These are phyloP conservation scores for Fusarium penzigii DNA, from an alignment of 2,329 filamentous ascomycete genomes.

Conservation along the genomic window DNA sequence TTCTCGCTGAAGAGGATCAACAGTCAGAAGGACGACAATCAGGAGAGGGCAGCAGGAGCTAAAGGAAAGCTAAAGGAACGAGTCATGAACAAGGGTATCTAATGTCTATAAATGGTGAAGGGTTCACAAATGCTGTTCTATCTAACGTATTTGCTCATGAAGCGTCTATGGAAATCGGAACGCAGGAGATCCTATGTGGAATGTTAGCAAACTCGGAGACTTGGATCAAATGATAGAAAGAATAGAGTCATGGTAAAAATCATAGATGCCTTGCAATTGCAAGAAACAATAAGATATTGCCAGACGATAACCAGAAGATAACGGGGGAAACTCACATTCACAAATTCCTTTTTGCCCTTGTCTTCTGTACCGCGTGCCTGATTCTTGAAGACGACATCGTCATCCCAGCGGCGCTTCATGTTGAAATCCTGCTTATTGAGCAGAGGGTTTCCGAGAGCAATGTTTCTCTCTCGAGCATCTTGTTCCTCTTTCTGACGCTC, in stretches of 20 bases:
- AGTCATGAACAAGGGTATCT: constrained; percentile 28
- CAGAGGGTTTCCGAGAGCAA: constrained; percentile 88
- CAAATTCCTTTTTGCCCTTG: constrained; percentile 90
- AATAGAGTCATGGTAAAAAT: too few relatives aligned
- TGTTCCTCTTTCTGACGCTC: constrained; percentile 80
- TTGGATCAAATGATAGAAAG: too few relatives aligned
- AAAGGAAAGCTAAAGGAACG: neutral
- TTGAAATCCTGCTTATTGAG: constrained; percentile 88
- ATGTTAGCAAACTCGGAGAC: constrained; percentile 25
- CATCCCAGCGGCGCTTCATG: constrained; percentile 92
- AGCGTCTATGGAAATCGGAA: constrained; percentile 96
- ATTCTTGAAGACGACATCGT: constrained; percentile 99
- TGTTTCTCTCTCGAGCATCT: constrained; percentile 81
- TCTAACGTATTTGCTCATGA: constrained; percentile 76
- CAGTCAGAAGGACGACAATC: constrained; percentile 5
- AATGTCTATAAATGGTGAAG: constrained; percentile 24
- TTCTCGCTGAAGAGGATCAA: constrained; percentile 48
- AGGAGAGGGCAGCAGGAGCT: constrained; percentile 3
- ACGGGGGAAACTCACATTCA: constrained; percentile 68
- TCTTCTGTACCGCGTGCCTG: constrained; percentile 95
- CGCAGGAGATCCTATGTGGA: constrained; percentile 72
- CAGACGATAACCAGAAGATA: constrained; percentile 4
- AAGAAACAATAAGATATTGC: constrained; percentile 3
- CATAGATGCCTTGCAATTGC: too few relatives aligned
- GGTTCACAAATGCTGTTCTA: constrained; percentile 32